Base-by-base conservation (phyloP, 2,329 filamentous ascomycete genomes). In the Fusarium tanahbumbuense region DNA sequence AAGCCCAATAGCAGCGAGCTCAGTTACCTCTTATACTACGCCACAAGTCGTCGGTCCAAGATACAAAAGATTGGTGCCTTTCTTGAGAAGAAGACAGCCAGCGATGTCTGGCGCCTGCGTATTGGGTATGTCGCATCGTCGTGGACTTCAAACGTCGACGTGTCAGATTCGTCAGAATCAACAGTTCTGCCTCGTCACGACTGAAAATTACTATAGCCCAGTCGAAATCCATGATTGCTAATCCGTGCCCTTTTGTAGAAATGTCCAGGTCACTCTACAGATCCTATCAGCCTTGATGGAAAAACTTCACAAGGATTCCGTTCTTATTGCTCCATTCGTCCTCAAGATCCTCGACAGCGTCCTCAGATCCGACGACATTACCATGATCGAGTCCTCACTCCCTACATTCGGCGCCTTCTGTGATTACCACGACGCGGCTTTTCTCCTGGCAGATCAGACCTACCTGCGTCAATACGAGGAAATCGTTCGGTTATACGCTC, bases 1-100 rank as follows among this genome's bases (percentile, higher is more conserved):
- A 97, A 95, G 82, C 94, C 96, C 46, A 98, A 98, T 82, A 93
- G 93, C 72, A 97, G 93, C 82, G 96, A 99, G 85, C 89, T 99
- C 69, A 97, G 93, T 81, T 98, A 98, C 79, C 88, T 99, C 71
- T 89, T 98, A 57, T 98, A 97, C 86, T 98, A 99, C 84, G 94
- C 93, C 67, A 97, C 93, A 78, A 97, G 94, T 74, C 93, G 95
- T 65, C 91, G 93, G 71, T 95, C 93, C 81, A 99, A 98, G 86
- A 90, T 98, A 75, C 93, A 96, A 77, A 99, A 99, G 83, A 94
- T 99, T 73, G 94, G 93, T 80, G 90, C 90, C 74, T 99, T 98
- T 78, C 86, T 99, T 71, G 94, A 98, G 83, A 97, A 95, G 85
- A 93, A 95, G 84, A 96, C 93, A 23, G 92, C 92, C 67, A 91